Evolutionary conservation across 768 basidiomycete genomes (phyloP), one percentile per base, ranked within the genome.

Genomic region (Tylopilus plumbeoviolaceoides): DNA sequence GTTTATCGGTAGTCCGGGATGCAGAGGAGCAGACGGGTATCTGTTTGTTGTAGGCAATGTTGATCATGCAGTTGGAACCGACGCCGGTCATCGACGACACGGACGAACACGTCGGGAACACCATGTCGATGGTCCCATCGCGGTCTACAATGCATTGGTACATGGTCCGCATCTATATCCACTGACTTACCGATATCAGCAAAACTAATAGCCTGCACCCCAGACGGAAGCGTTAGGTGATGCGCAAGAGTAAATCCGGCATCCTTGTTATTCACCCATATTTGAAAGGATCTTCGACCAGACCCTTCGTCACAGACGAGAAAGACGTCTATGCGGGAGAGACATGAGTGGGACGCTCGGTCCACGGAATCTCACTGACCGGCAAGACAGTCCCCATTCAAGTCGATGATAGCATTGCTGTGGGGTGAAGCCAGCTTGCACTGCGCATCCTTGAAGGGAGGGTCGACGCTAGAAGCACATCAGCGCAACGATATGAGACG

Each of bases 331-430:
- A 55, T 54, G 53, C 28, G 45, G 23, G 27, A 12, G 51, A 44
- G 35, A 28, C 59, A 33, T 53, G 20, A 55, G 47, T 9, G 28
- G 2, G 33, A 3, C 20, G 18, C 44, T 17, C 9, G 12, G 7
- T 2, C 6, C 5, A 18, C 1, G 1, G 15, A 18, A 20, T 33
- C 8, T 31, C 8, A 53, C 55, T 25, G 55, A 88, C 92, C 92
- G 57, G 95, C 92, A 4, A 97, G 77, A 68, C 97, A 98, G 68
- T 99, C 97, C 12, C 97, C 97, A 56, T 98, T 83, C 36, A 99
- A 73, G 63, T 99, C 97, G 5, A 98, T 80, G 17, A 94, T 87
- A 0, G 94, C 95, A 69, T 95, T 97, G 64, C 89, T 93, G 65
- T 98, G 97, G 6, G 95, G 95, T 57, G 86, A 84, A 11, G 90